Conservation (phyloP, 257 asterid species). For the Cordia subcordata region DNA sequence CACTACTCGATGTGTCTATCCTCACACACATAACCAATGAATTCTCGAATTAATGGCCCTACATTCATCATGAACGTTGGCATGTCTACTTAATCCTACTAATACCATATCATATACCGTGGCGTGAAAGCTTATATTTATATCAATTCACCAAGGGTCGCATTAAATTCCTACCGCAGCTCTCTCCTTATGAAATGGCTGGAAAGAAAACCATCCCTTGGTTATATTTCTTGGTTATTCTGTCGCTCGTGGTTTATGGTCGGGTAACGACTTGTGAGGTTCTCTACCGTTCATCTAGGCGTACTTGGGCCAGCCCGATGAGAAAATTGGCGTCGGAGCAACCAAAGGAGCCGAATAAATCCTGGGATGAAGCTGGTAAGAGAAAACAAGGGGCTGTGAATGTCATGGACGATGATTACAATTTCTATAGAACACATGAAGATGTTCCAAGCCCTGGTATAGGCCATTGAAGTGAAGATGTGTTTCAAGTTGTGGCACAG, state of each 20-base stretch:
- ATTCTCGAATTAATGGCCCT: slow-evolving; percentile 1
- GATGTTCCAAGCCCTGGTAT: slow-evolving; percentile 21
- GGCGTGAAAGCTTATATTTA: neutral
- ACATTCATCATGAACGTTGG: neutral
- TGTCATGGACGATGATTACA: neutral
- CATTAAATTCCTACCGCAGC: neutral
- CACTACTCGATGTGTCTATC: neutral
- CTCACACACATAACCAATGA: neutral
- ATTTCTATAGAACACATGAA: slow-evolving; percentile 18
- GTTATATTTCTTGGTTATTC: neutral
- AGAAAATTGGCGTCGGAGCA: neutral
- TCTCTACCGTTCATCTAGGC: no score
- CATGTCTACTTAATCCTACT: no score
- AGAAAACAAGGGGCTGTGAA: slow-evolving; percentile 4
- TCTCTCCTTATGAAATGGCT: neutral
- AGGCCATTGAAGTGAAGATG: slow-evolving; percentile 12
- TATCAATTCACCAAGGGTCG: neutral
- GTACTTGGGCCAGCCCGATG: neutral
- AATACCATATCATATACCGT: no score
- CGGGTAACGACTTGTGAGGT: neutral
- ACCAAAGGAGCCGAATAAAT: neutral
- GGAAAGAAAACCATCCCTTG: neutral
- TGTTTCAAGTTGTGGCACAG: no score
- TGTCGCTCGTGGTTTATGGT: neutral
- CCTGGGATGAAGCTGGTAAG: neutral